A percentile compares a stretch with the other conserved stretches of the same genome.
Evolutionary conservation across 345 rosid genomes (phyloP).

Genomic region (Gossypium anomalum): DNA sequence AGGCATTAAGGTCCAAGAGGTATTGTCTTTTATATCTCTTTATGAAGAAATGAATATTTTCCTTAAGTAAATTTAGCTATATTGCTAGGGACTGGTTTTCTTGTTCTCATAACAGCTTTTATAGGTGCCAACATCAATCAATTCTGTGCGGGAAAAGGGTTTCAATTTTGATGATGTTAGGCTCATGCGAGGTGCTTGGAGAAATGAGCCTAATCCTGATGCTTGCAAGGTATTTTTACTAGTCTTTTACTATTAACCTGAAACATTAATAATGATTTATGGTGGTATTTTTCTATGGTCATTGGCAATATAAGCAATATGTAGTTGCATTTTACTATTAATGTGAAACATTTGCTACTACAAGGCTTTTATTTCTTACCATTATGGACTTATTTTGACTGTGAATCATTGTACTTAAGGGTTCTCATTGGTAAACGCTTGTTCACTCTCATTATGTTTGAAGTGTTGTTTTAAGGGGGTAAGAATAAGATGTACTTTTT

Average conservation of each 20-base stretch:
- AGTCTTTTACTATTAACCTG: background rate
- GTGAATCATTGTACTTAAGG: background rate
- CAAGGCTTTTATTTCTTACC: background rate
- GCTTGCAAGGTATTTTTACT: constrained; percentile 66
- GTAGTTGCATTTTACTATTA: background rate
- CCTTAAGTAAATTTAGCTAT: background rate
- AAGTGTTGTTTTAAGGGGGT: background rate
- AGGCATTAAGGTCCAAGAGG: constrained; percentile 76
- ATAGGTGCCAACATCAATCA: constrained; percentile 49
- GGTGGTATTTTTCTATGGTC: constrained; percentile 8
- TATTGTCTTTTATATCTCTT: constrained; percentile 22
- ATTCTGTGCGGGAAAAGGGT: constrained; percentile 68
- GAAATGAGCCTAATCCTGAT: constrained; percentile 91
- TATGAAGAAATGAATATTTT: background rate
- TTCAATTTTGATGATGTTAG: constrained; percentile 94
- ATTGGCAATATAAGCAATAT: background rate
- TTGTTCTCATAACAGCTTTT: constrained; percentile 17
- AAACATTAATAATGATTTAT: background rate
- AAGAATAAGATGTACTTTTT: background rate
- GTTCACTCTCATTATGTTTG: background rate
- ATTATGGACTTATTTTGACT: background rate
- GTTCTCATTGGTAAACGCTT: background rate
- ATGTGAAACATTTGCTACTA: background rate
- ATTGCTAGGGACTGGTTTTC: constrained; percentile 6
- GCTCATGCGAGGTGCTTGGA: constrained; percentile 97